Conservation (phyloP, 1,139 yeast species). For the Zygoascus meyerae region DNA sequence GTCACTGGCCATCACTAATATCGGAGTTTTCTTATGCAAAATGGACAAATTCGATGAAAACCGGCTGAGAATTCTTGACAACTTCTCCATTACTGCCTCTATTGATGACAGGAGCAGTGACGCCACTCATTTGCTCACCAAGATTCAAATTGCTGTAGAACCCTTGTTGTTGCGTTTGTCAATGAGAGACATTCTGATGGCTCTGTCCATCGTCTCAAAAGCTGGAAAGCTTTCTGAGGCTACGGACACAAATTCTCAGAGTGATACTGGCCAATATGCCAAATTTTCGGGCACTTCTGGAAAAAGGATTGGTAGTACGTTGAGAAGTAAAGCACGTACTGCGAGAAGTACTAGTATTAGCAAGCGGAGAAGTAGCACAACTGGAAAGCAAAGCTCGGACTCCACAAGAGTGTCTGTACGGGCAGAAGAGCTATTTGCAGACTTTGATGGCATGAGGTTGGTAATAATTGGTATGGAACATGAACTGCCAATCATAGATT, state of each 20-base stretch:
- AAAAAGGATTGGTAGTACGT: slow-evolving; percentile 7
- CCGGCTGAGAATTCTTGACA: slow-evolving; percentile 74
- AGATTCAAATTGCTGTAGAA: slow-evolving; percentile 67
- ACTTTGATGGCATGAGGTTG: slow-evolving; percentile 75
- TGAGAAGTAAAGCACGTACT: slow-evolving; percentile 10
- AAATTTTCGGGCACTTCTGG: not conserved
- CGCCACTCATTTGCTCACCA: slow-evolving; percentile 50
- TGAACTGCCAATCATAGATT: slow-evolving; percentile 85
- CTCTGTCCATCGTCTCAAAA: slow-evolving; percentile 61
- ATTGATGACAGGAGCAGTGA: slow-evolving; percentile 68
- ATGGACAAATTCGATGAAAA: slow-evolving; percentile 63
- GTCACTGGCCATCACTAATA: slow-evolving; percentile 65
- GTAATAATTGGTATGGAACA: slow-evolving; percentile 91
- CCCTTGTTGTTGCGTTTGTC: slow-evolving; percentile 79
- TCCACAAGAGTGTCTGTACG: slow-evolving; percentile 33
- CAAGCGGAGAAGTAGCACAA: not conserved
- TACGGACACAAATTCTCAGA: not conserved
- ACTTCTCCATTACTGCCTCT: slow-evolving; percentile 73
- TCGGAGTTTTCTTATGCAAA: slow-evolving; percentile 78
- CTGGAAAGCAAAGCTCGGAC: not conserved
- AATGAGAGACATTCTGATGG: slow-evolving; percentile 78
- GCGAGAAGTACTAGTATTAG: not conserved
- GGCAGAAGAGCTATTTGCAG: slow-evolving; percentile 67
- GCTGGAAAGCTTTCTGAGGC: slow-evolving; percentile 51
- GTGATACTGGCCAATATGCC: not conserved